Base-by-base conservation (phyloP, 345 rosid species). In the Rhizophora mangle region DNA sequence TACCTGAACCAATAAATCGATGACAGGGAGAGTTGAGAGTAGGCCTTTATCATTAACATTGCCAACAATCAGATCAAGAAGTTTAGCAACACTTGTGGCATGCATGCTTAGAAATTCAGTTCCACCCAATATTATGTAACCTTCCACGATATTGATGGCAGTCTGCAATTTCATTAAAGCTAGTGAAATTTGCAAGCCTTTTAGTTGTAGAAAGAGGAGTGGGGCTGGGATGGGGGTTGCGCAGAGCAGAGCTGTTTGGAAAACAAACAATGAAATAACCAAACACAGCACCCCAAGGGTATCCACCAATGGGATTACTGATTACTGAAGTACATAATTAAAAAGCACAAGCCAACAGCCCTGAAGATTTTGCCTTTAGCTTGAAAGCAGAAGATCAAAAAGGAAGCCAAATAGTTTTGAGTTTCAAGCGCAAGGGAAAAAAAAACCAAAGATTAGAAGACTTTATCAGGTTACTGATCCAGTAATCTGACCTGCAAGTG, bases 1-100 rank as follows among this genome's bases (percentile, higher is more conserved):
- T 80, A 90, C 99, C 99, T 95, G 96, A 72, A 95, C 79, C 67
- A 92, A 85, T 72, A 89, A 74, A 82, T 92, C 98, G 72, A 95
- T 81, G 75, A 92, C 90, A 55, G 99, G 99, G 76, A 92, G 88
- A 68, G 82, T 76, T 64, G 96, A 79, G 71, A 84, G 87, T 72
- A 95, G 81, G 60, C 99, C 99, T 73, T 75, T 81, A 73, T 95
- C 91, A 62, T 90, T 92, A 62, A 95, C 98, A 85, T 90, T 95
- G 80, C 92, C 99, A 56, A 95, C 90, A 69, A 95, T 83, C 69
- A 92, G 80, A 83, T 95, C 96, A 72, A 95, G 92, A 79, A 95
- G 87, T 76, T 86, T 92, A 64, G 98, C 96, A 57, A 95, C 86
- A 74, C 62, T 84, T 75, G 97, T 78, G 76, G 94, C 88, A 74